A percentile compares a stretch with the other conserved stretches of the same genome.
phyloP scores from a whole-genome alignment of 768 basidiomycete species.

The Wakefieldia striispora region DNA sequence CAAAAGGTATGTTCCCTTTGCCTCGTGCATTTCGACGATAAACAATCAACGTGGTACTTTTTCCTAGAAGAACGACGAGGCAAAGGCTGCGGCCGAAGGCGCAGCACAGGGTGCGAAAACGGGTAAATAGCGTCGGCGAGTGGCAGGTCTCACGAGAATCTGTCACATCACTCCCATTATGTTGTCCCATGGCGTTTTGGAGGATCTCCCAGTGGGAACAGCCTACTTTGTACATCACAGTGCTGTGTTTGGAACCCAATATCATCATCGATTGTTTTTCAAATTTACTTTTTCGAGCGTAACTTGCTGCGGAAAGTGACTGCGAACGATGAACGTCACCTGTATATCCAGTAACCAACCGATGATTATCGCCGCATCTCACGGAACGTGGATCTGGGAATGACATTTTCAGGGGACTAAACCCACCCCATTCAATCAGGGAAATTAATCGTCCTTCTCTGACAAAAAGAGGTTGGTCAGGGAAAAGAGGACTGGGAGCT shows the following conservation, averaged over 20 bases:
- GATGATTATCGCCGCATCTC: conserved; percentile 24
- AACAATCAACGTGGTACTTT: conserved; percentile 7
- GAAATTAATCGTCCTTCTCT: neutral
- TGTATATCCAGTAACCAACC: conserved; percentile 14
- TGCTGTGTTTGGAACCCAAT: conserved; percentile 14
- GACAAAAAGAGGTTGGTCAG: no score
- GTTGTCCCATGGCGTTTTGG: neutral
- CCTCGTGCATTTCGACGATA: neutral
- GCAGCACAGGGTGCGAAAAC: conserved; percentile 12
- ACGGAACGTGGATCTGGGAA: conserved; percentile 21
- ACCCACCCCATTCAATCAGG: conserved; percentile 15
- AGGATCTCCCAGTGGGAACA: conserved; percentile 15
- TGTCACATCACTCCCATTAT: conserved; percentile 6
- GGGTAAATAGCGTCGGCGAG: conserved; percentile 37
- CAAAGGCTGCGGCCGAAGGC: conserved; percentile 35
- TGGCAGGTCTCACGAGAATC: conserved; percentile 19
- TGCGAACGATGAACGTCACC: neutral
- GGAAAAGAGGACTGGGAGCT: no score
- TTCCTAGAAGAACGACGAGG: conserved; percentile 55
- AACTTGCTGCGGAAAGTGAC: neutral
- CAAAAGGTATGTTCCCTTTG: conserved; percentile 59
- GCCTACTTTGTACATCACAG: conserved; percentile 6
- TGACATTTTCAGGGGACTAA: neutral
- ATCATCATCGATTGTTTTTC: conserved; percentile 7
- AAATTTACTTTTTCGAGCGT: neutral